Evolutionary conservation across 352 stramenopile genomes (phyloP), one percentile per base, ranked within the genome.

Genomic region (Pythium rishiriense): DNA sequence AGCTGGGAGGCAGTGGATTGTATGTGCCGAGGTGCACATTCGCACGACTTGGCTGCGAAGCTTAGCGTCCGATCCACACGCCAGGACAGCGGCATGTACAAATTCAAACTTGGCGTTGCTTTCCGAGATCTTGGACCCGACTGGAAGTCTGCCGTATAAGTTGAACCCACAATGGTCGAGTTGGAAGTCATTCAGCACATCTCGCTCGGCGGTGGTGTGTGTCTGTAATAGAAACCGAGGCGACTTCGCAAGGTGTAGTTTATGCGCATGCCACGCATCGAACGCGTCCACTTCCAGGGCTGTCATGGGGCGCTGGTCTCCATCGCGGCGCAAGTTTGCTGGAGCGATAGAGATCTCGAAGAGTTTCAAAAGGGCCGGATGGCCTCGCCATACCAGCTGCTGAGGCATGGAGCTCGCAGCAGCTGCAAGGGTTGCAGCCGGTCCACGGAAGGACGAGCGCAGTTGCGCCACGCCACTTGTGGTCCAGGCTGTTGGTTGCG

Each of bases 261-360:
- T 22, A 4, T 22, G 28, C 29, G 29, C 29, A 2, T 28, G 25
- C 19, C 29, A 43, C 29, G 25, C 19, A 17, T 25, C 42, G 4
- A 56, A 19, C 5, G 22, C 14, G 8, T 24, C 14, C 11, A 24
- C 28, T 56, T 56, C 49, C 14, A 19, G 6, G 6, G 21, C 25
- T 24, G 49, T 56, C 49, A 56, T 56, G 11, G 29, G 2, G 19
- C 49, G 49, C 22, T 56, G 49, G 3, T 56, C 49, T 8, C 49
- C 49, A n/a, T 56, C 49, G 19, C 49, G 29, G 7, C 49, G 49
- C 4, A 39, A 12, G 24, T 33, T 39, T 14, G 24, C 47, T 5
- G 47, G 47, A 10, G 25, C 29, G 10, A n/a, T 8, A 7, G 29
- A 2, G 6, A 4, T 12, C 25, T 33, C 12, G 10, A 54, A 54